A percentile compares a stretch with the other conserved stretches of the same genome.
Conservation (phyloP, 2,329 filamentous ascomycete genomes). For the Pseudogymnoascus sp. region DNA sequence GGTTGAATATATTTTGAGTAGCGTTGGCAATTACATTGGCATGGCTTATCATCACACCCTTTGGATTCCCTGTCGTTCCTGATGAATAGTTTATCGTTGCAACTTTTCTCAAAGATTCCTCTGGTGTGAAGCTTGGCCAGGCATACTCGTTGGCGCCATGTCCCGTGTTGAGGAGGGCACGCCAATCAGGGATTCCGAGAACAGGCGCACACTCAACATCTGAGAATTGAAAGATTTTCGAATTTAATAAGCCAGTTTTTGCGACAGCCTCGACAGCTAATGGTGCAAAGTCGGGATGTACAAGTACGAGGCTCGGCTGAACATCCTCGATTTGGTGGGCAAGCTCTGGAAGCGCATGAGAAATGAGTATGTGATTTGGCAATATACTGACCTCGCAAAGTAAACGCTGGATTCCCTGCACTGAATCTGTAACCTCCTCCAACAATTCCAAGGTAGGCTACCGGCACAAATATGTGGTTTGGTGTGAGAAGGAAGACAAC, state of each 20-base stretch:
- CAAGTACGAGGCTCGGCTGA: slow-evolving; percentile 39
- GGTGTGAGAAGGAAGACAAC: slow-evolving; percentile 45
- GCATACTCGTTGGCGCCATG: slow-evolving; percentile 47
- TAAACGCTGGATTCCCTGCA: slow-evolving; percentile 45
- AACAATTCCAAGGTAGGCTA: slow-evolving; percentile 44
- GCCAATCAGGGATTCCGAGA: slow-evolving; percentile 51
- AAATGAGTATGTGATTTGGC: background rate
- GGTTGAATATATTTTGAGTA: slow-evolving; percentile 40
- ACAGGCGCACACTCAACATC: slow-evolving; percentile 28
- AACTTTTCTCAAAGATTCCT: slow-evolving; percentile 29
- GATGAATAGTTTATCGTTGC: slow-evolving; percentile 43
- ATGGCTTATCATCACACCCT: slow-evolving; percentile 41
- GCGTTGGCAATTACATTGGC: slow-evolving; percentile 42
- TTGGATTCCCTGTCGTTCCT: slow-evolving; percentile 43
- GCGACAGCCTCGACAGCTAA: slow-evolving; percentile 36
- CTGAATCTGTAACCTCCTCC: slow-evolving; percentile 46
- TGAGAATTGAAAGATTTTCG: slow-evolving; percentile 41
- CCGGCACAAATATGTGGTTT: slow-evolving; percentile 48
- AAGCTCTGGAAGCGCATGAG: slow-evolving; percentile 33
- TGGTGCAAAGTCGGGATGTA: slow-evolving; percentile 38
- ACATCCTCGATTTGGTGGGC: slow-evolving; percentile 44
- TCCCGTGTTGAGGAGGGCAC: slow-evolving; percentile 44
- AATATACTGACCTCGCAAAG: slow-evolving; percentile 34
- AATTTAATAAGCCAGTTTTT: slow-evolving; percentile 32
- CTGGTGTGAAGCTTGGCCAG: slow-evolving; percentile 48